These are phyloP conservation scores for Kalanchoe fedtschenkoi DNA, from an alignment of 164 flowering plant genomes.

Conservation along the genomic window DNA sequence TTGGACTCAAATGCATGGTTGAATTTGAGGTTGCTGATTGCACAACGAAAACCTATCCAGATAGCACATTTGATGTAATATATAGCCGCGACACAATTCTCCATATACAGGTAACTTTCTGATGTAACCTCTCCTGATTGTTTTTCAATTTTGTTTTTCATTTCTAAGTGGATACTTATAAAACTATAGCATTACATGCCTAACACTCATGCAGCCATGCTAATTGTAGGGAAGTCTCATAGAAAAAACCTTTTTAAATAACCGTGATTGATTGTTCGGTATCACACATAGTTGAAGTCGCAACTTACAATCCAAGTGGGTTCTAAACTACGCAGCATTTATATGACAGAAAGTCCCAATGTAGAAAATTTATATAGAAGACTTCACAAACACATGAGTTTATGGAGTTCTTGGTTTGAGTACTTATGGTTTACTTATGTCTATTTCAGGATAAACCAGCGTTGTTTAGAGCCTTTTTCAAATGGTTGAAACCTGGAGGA, in stretches of 20 bases:
- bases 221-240: no score
- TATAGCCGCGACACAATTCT: constrained; percentile 95
- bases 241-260: no score
- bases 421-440: not conserved
- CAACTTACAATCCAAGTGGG: no score
- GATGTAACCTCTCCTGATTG: not conserved
- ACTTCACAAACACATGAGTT: not conserved
- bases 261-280: no score
- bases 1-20: constrained; percentile 80
- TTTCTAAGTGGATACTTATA: not conserved
- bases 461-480: constrained; percentile 64
- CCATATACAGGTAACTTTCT: constrained; percentile 70
- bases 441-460: constrained; percentile 80
- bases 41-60: constrained; percentile 74
- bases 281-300: no score
- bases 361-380: not conserved
- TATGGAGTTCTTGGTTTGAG: no score
- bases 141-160: not conserved
- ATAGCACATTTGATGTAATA: constrained; percentile 73
- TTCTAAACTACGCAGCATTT: no score
- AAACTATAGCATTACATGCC: no score
- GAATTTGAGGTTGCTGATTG: constrained; percentile 98
- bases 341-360: no score
- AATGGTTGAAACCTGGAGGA: constrained; percentile 97
- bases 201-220: no score